phyloP scores from a whole-genome alignment of 495 filamentous ascomycete genomes.

The Penicillium ucsense region DNA sequence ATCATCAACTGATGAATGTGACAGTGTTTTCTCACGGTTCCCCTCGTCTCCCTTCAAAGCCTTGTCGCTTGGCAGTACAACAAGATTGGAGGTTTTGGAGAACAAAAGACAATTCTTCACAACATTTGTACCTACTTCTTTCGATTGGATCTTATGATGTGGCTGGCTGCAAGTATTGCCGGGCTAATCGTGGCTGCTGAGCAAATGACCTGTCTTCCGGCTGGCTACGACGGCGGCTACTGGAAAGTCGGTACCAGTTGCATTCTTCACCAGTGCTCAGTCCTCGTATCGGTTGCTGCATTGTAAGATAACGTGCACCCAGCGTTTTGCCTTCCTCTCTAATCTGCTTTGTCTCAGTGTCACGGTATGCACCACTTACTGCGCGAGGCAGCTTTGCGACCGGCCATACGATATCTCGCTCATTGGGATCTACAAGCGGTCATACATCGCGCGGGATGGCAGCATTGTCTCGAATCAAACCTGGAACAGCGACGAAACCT shows the following conservation, averaged over 20 bases:
- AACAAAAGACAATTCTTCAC: conserved; percentile 26
- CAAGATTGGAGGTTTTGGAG: conserved; percentile 25
- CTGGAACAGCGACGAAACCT: conserved; percentile 31
- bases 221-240: conserved; percentile 16
- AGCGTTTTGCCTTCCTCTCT: neutral
- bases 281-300: conserved; percentile 28
- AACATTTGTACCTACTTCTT: conserved; percentile 32
- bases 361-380: conserved; percentile 33
- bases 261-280: conserved; percentile 27
- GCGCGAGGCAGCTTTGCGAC: conserved; percentile 31
- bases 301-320: conserved; percentile 22
- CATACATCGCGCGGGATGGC: conserved; percentile 13
- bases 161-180: conserved; percentile 32
- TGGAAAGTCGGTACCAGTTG: conserved; percentile 36
- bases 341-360: conserved; percentile 12
- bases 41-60: conserved; percentile 32
- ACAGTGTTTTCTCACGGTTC: conserved; percentile 32
- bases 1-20: neutral
- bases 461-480: conserved; percentile 32
- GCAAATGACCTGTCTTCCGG: conserved; percentile 28
- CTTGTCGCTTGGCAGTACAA: conserved; percentile 39
- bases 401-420: conserved; percentile 34
- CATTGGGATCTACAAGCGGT: conserved; percentile 27
- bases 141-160: conserved; percentile 27
- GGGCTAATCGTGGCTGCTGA: conserved; percentile 35